Evolutionary conservation across 176 grass and related monocot genomes (phyloP), one percentile per base, ranked within the genome.

Genomic region (Elymus sibiricus): DNA sequence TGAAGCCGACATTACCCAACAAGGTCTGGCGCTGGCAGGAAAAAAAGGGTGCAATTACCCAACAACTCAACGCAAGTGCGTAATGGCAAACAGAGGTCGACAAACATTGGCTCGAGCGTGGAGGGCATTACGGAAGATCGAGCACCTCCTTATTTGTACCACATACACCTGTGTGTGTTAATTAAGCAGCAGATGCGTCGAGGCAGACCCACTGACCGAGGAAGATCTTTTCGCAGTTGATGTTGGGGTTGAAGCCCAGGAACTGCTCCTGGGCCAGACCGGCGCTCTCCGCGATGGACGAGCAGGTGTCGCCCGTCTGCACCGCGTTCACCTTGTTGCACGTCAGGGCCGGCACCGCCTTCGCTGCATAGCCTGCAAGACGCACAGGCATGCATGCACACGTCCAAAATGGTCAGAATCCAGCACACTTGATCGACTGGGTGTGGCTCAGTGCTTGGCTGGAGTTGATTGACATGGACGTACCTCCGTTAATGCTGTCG

Each of bases 121-220:
- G 49, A 53, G 49, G 17, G 49, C 11, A 42, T 9, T 42, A 10
- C 39, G 39, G 39, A 42, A 42, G 6, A 39, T 39, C 47, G 16
- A 53, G 16, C 49, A 53, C 49, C 49, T 53, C 49, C 49, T 53
- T 53, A 53, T 53, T 53, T 16, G 49, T 53, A 53, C 16, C 7
- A 53, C 49, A 19, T 53, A 53, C 49, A 53, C 19, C 49, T 53
- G 6, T 51, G 47, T 51, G 47, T 6, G 49, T 53, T 67, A 83
- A 42, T 53, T 67, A 83, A 42, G 53, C 42, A 35, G 17, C 2
- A 1, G 64, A 2, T 0, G 79, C 88, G 3, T 70, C 40, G 28
- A 90, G 79, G 43, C 88, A 90, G 83, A 90, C 63, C 88, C 88
- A 90, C 88, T 90, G 88, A 39, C 83, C 88, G 56, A 90, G 38